These are phyloP conservation scores for Chloroidium sp. DNA, from an alignment of 163 green algal species.

Conservation along the genomic window DNA sequence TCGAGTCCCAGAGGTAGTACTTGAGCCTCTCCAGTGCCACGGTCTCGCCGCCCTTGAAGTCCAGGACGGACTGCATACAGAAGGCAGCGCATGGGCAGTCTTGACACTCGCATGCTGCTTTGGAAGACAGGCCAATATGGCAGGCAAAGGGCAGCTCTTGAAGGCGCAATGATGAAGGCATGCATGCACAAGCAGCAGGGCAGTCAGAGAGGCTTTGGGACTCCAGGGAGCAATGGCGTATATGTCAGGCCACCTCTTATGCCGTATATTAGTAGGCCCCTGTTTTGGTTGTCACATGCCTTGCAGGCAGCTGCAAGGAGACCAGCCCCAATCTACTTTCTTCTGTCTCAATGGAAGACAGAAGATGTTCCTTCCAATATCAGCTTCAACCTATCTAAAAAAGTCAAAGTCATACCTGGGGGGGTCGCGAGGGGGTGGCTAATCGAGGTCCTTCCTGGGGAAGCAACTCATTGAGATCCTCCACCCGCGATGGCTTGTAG, in stretches of 20 bases:
- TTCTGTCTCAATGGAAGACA: neutral
- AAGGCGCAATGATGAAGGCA: too few relatives aligned
- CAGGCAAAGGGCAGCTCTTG: too few relatives aligned
- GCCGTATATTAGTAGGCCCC: neutral
- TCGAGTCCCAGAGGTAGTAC: constrained; percentile 89
- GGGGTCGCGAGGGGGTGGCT: neutral
- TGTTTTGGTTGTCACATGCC: neutral
- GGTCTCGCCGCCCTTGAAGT: constrained; percentile 78
- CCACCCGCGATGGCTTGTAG: constrained; percentile 18
- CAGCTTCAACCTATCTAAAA: neutral
- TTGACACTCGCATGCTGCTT: too few relatives aligned
- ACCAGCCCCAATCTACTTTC: neutral
- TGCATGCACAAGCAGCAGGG: too few relatives aligned
- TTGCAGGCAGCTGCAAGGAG: neutral
- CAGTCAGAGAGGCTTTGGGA: too few relatives aligned
- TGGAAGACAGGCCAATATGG: too few relatives aligned
- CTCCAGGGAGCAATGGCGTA: neutral
- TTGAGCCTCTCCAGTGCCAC: constrained; percentile 73
- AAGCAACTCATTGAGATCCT: constrained; percentile 30
- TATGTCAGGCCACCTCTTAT: neutral
- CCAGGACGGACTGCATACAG: constrained; percentile 30
- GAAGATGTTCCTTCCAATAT: neutral
- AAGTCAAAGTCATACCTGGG: neutral
- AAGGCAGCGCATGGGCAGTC: too few relatives aligned
- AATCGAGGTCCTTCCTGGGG: constrained; percentile 7